Evolutionary conservation across 371 early-diverging fungal species (phyloP), one percentile per base, ranked within the genome.

Genomic region (Choanephora cucurbitarum): DNA sequence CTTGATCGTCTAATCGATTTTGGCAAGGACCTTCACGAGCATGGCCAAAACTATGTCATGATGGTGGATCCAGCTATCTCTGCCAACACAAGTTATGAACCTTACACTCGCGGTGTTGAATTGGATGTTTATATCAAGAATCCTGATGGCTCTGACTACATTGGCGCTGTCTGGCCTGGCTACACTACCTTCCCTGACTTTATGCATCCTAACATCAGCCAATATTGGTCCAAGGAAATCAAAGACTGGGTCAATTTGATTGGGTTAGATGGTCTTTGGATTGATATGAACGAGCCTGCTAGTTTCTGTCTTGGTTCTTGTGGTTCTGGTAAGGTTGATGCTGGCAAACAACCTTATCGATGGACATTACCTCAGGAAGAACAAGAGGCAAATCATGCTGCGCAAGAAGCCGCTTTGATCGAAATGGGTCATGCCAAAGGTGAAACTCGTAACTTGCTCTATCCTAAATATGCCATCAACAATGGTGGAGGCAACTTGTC

Each of bases 121-220:
- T 50, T 66, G 22, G 79, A 75, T 48, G 64, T 85, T 11, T 84
- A 75, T 41, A 67, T 85, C 57, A 82, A 80, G 57, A 75, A 66
- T 13, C 47, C 60, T 22, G 77, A 81, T 33, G 84, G 83, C 22
- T 58, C 62, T 55, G 47, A 72, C 54, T 59, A 51, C 11, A 41
- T 75, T 3, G 90, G 89, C 14, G 69, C 69, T 61, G 86, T 85
- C 44, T 89, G 90, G 90, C 89, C 87, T 0, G 89, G 90, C 19
- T 77, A 74, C 34, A 85, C 88, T 15, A 71, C 66, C 21, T 89
- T 82, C 70, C 80, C 87, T 21, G 90, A 89, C 66, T 87, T 77
- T 72, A 66, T 78, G 59, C 73, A 84, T 52, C 78, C 84, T 1
- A 66, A 77, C 21, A 67, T 75, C 6, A 62, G 70, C 55, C 50